phyloP scores from a whole-genome alignment of 1,284 basidiomycete species.

The Apiotrichum gracile region DNA sequence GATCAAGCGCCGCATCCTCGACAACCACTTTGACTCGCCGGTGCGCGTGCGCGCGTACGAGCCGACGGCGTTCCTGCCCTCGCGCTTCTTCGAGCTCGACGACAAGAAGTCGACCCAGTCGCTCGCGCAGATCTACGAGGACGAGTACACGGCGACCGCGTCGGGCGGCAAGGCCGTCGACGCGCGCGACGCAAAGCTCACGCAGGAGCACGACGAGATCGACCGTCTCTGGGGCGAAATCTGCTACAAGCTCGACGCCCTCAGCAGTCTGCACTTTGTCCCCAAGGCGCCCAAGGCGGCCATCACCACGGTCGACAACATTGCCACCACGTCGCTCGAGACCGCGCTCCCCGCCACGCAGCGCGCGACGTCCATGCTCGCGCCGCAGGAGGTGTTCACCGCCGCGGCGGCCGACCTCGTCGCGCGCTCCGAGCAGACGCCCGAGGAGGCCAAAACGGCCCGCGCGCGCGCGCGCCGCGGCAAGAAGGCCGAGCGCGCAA shows the following conservation, averaged over 20 bases:
- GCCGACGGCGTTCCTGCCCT: constrained; percentile 84
- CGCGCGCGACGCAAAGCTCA: constrained; percentile 80
- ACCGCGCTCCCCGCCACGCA: constrained; percentile 80
- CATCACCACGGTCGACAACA: constrained; percentile 80
- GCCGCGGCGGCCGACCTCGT: constrained; percentile 55
- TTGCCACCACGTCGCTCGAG: constrained; percentile 79
- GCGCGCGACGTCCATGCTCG: constrained; percentile 72
- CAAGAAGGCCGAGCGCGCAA: constrained; percentile 64
- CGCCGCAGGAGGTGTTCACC: constrained; percentile 86
- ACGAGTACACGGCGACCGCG: constrained; percentile 70
- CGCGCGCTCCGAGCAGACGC: constrained; percentile 73
- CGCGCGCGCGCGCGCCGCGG: constrained; percentile 68
- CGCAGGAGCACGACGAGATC: constrained; percentile 83
- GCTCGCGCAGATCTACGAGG: constrained; percentile 93
- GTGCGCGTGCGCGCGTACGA: constrained; percentile 70
- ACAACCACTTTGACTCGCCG: constrained; percentile 84
- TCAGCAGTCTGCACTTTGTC: constrained; percentile 91
- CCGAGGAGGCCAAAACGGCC: constrained; percentile 69
- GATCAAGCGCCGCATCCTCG: constrained; percentile 85
- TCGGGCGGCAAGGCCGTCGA: constrained; percentile 53
- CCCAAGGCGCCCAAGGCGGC: constrained; percentile 92
- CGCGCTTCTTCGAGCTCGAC: constrained; percentile 79
- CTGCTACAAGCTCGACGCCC: constrained; percentile 82
- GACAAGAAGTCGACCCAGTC: constrained; percentile 82
- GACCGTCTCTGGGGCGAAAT: constrained; percentile 77